Evolutionary conservation across 148 eudicot genomes (phyloP).

Genomic region (Vaccinium darrowii): DNA sequence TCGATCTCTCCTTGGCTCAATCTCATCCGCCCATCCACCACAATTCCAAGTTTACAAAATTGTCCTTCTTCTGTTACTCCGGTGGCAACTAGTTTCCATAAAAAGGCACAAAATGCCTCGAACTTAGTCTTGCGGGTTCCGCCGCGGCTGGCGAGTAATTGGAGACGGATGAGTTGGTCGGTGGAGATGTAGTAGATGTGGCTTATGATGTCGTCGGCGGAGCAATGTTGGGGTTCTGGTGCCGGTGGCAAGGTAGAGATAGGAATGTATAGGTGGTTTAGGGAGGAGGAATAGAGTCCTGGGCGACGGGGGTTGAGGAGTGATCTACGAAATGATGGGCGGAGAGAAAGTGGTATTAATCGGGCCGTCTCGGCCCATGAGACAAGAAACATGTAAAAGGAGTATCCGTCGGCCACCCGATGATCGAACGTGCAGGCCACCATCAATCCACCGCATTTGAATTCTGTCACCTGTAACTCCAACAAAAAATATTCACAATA

Average conservation of each 20-base stretch:
- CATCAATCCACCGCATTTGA: conserved; percentile 57
- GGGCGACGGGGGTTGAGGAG: conserved; percentile 51
- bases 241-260: conserved; percentile 22
- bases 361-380: conserved; percentile 66
- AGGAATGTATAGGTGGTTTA: conserved; percentile 37
- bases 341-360: conserved; percentile 22
- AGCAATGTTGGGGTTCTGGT: background rate
- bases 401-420: conserved; percentile 69
- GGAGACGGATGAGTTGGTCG: conserved; percentile 16
- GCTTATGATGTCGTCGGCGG: conserved; percentile 18
- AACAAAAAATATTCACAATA: background rate
- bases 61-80: background rate
- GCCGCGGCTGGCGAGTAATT: no score
- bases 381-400: conserved; percentile 64
- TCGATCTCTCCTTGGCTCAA: conserved; percentile 25
- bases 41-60: conserved; percentile 50
- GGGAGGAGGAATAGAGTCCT: conserved; percentile 40
- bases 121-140: conserved; percentile 32
- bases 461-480: conserved; percentile 45
- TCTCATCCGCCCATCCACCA: conserved; percentile 62
- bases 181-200: conserved; percentile 46
- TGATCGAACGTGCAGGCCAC: conserved; percentile 68
- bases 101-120: conserved; percentile 49
- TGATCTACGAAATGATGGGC: conserved; percentile 50
- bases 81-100: conserved; percentile 51